Evolutionary conservation across 805 yeast species (phyloP).

Genomic region (Candida morakotiae): DNA sequence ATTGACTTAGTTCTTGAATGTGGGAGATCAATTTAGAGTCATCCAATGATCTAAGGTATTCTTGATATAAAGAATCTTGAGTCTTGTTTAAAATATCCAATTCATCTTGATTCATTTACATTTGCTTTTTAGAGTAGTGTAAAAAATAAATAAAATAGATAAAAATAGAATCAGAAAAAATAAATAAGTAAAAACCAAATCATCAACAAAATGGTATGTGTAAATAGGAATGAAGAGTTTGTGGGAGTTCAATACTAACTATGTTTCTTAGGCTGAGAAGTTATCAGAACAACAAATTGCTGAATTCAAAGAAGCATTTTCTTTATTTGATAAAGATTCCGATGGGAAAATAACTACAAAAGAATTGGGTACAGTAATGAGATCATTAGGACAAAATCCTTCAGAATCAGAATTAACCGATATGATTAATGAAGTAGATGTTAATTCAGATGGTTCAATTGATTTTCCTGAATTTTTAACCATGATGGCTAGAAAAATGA

Average conservation of each 20-base stretch:
- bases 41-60: constrained; percentile 17
- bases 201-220: constrained; percentile 9
- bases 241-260: constrained; percentile 18
- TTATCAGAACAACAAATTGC: constrained; percentile 94
- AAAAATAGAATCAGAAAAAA: background rate
- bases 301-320: constrained; percentile 96
- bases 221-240: background rate
- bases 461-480: constrained; percentile 48
- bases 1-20: constrained; percentile 10
- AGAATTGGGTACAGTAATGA: constrained; percentile 97
- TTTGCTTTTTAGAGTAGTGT: too few species aligned
- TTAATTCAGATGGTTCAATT: constrained; percentile 80
- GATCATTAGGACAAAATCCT: constrained; percentile 97
- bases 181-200: background rate
- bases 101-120: constrained; percentile 6
- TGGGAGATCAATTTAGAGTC: constrained; percentile 16
- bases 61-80: constrained; percentile 5
- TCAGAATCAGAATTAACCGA: constrained; percentile 94
- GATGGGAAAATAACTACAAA: constrained; percentile 95
- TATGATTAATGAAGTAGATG: constrained; percentile 95
- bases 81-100: background rate
- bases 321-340: constrained; percentile 92
- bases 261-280: constrained; percentile 62
- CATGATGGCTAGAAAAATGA: constrained; percentile 62
- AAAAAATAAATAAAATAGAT: too few species aligned